Base-by-base conservation (phyloP, 208 protist species). In the Acanthamoeba lenticulata region DNA sequence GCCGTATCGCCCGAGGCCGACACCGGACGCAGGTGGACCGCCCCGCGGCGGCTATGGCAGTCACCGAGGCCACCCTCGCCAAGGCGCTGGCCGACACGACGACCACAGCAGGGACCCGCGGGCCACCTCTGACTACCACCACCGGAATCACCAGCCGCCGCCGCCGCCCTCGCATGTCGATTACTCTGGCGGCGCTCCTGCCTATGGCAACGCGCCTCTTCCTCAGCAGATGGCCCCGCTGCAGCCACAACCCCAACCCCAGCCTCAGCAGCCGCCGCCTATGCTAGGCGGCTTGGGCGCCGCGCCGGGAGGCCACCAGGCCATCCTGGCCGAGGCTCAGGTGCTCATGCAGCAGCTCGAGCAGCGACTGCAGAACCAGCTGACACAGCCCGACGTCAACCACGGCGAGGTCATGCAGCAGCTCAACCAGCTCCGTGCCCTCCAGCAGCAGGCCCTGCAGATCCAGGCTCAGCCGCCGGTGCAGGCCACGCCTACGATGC, bases 361-460 rank as follows among this genome's bases (percentile, higher is more conserved):
- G 24, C 74, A 86, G 45, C 74, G 45, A 86, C 38, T 86, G 32
- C 74, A 55, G 45, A 36, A 9, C 27, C 74, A 86, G 74, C 45
- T 86, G 74, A 17, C 7, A 21, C 42, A 69, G 19, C n/a, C 52
- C 32, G 32, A 60, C n/a, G 36, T 91, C 7, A 17, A 60, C n/a
- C 85, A 29, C 85, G 69, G 38, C 13, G 85, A 91, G 52, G 36
- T 91, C 27, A 44, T 91, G 34, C 29, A 32, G 36, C 85, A 91
- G 55, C 85, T 91, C 6, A n/a, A 29, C 27, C 85, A 91, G 85
- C 85, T 91, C 1, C 44, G 55, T 24, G 55, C 85, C 15, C 85
- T 91, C 15, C 85, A 91, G 85, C 85, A 91, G n/a, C 85, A 91
- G 85, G 55, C 85, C 19, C 15, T 4, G 2, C 85, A 91, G 15